Conservation (phyloP, 768 basidiomycete genomes). For the Tricholoma furcatifolium region DNA sequence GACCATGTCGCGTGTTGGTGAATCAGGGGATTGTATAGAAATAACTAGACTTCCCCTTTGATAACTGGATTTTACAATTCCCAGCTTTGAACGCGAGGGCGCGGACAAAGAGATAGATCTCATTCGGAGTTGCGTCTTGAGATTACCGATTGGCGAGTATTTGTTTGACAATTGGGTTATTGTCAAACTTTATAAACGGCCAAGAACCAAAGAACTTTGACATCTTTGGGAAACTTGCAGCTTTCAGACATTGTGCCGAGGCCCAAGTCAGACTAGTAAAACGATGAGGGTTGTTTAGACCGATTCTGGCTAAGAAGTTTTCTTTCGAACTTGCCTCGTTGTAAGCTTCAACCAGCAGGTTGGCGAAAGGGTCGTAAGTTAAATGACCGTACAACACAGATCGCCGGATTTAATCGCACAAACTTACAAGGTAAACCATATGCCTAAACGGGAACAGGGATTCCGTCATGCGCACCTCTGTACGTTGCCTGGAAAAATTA, state of each 20-base stretch:
- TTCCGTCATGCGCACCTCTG: constrained; percentile 12
- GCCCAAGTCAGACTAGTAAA: constrained; percentile 13
- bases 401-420: constrained; percentile 19
- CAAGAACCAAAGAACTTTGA: constrained; percentile 26
- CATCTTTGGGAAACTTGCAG: constrained; percentile 25
- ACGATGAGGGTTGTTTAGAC: constrained; percentile 16
- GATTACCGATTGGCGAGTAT: constrained; percentile 35
- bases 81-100: constrained; percentile 13
- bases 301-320: constrained; percentile 12
- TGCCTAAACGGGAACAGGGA: constrained; percentile 13
- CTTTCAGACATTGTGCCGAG: constrained; percentile 12
- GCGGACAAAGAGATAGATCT: constrained; percentile 28
- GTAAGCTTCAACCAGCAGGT: constrained; percentile 19
- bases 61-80: constrained; percentile 23
- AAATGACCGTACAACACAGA: constrained; percentile 17
- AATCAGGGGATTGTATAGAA: constrained; percentile 27
- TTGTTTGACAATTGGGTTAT: constrained; percentile 23
- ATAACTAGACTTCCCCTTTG: constrained; percentile 22
- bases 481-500: neutral
- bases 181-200: constrained; percentile 13
- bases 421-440: constrained; percentile 12
- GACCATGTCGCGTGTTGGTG: constrained; percentile 19
- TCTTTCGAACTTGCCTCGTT: constrained; percentile 17
- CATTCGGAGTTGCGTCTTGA: constrained; percentile 6
- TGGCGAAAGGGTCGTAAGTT: constrained; percentile 19